A percentile compares a stretch with the other conserved stretches of the same genome.
These are phyloP conservation scores for Auxenochlorella pyrenoidosa DNA, from an alignment of 139 green algal species.

Conservation along the genomic window DNA sequence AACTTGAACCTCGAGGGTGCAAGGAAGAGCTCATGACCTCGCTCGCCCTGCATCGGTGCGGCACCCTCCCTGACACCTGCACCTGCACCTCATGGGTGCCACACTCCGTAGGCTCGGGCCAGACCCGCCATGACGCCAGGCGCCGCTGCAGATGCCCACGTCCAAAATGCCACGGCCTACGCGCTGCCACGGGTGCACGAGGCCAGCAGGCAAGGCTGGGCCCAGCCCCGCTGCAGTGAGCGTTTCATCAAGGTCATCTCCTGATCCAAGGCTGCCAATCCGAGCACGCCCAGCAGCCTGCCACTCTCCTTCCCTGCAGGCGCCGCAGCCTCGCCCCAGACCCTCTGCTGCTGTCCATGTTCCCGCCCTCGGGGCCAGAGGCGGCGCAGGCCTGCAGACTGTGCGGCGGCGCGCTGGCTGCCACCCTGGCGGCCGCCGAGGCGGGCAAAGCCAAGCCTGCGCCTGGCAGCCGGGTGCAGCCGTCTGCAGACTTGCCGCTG, in stretches of 20 bases:
- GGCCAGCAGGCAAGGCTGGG: not conserved
- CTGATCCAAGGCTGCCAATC: too few species aligned
- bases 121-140: not conserved
- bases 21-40: too few species aligned
- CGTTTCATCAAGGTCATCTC: too few species aligned
- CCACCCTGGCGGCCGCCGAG: not conserved
- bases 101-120: too few species aligned
- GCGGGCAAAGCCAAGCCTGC: not conserved
- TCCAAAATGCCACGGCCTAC: not conserved
- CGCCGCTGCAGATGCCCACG: not conserved
- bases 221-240: too few species aligned
- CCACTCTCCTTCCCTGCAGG: not conserved
- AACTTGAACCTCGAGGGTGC: too few species aligned
- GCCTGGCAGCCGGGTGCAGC: not conserved
- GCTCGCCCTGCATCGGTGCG: too few species aligned
- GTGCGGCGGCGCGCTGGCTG: not conserved
- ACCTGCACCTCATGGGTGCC: too few species aligned
- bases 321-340: not conserved
- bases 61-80: too few species aligned
- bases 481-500: not conserved
- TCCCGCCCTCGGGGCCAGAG: not conserved
- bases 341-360: constrained; percentile 2
- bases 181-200: not conserved
- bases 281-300: not conserved
- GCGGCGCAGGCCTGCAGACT: not conserved